Base-by-base conservation (phyloP, 1,284 basidiomycete genomes). In the Cryptococcus sp. region DNA sequence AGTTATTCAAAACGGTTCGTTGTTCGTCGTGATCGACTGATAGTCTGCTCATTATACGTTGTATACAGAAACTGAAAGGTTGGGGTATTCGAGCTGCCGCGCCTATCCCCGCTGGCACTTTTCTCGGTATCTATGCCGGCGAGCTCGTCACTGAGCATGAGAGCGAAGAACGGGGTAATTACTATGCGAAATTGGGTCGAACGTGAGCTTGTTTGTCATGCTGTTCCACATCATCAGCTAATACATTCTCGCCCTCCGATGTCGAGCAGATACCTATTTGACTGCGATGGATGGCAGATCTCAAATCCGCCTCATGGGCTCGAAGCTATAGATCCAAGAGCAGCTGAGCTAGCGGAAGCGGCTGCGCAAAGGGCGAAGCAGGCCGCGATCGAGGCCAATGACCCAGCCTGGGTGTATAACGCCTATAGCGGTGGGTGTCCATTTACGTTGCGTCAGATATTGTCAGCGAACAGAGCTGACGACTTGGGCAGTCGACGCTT, bases 111-210 rank as follows among this genome's bases (percentile, higher is more conserved):
- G 77, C 73, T 39, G 87, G 89, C 3, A 84, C 85, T 0, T 95
- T 88, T 69, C 78, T 96, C 45, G 91, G 91, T 1, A 82, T 90
- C 0, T 95, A 95, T 73, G 81, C 90, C 1, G 93, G 93, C 1
- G 93, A 96, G 72, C 77, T 93, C 5, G 68, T 95, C 23, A 85
- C 83, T 0, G 87, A 90, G 48, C 78, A 74, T 1, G 87, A 87
- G 52, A 83, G 83, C 2, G 86, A 92, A 46, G 66, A 75, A 13
- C 84, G 93, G 23, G 90, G 88, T 57, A 66, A 66, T 38, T 77
- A 84, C 17, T 96, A 96, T 70, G 85, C 91, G 68, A 79, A 83
- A 53, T 84, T 86, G 51, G 89, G 88, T 3, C 80, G 87, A 48
- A 94, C 92, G 64, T 76, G 41, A 66, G 37, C 45, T 17, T 37